Base-by-base conservation (phyloP, 305 asterid genomes). In the Fraxinus xanthoxyloides region DNA sequence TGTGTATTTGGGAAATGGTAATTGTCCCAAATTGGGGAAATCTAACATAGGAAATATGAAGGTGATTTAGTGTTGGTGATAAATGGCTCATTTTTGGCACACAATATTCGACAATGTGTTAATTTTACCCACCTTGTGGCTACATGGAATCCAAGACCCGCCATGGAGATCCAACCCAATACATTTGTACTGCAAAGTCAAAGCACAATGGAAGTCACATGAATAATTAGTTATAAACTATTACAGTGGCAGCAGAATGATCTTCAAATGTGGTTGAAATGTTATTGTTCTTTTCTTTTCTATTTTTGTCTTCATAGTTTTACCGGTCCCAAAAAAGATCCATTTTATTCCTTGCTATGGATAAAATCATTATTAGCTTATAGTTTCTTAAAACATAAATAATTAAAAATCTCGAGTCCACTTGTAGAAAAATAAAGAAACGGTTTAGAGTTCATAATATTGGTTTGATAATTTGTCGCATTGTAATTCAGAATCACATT, bases 111-210 rank as follows among this genome's bases (percentile, higher is more conserved):
- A 59, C 28, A 59, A 21, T 21, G 30, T 59, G 69, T 59, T 59
- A 61, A 23, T 23, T 80, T 24, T 59, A 73, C 85, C 4, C 80
- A 91, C 95, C 93, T 92, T 87, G 91, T 85, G 48, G 93, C 95
- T 8, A 89, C 92, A 28, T 87, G 89, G 77, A 90, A 81, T 85
- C 95, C 95, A 12, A 84, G 2, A 65, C 92, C 90, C 2, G 86
- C 88, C 86, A 82, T 88, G 78, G 81, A 1, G 15, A 90, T 87
- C 95, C 92, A 92, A 3, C 92, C 95, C 4, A 85, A 75, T 78
- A 92, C 80, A 77, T 90, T 92, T 31, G 83, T 38, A 86, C 95
- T 92, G 93, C 86, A 77, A 78, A 34, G 48, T 77, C 70, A 77
- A 28, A 32, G 28, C 74, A 8, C 34, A 61, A 8, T 21, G 70